These are phyloP conservation scores for Candida sp. DNA, from an alignment of 1,139 yeast species.

Conservation along the genomic window DNA sequence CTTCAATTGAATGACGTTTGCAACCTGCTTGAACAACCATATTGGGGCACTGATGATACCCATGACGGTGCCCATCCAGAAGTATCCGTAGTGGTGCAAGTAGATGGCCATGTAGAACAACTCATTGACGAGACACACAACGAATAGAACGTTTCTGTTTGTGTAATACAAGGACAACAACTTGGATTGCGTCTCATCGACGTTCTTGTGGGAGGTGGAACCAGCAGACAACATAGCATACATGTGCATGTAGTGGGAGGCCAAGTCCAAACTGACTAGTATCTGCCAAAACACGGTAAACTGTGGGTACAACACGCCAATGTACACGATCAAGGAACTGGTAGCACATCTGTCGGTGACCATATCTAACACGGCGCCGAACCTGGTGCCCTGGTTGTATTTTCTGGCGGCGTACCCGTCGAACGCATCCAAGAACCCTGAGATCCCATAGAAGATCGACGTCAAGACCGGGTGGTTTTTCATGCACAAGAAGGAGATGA, in stretches of 20 bases:
- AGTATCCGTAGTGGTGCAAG: slow-evolving; percentile 67
- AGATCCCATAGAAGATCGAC: slow-evolving; percentile 76
- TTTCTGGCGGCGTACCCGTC: slow-evolving; percentile 97
- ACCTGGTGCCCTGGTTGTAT: slow-evolving; percentile 86
- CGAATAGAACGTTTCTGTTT: slow-evolving; percentile 79
- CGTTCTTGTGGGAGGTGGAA: slow-evolving; percentile 81
- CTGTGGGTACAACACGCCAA: slow-evolving; percentile 79
- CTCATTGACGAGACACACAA: slow-evolving; percentile 93
- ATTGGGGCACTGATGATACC: slow-evolving; percentile 76
- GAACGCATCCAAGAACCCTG: slow-evolving; percentile 93
- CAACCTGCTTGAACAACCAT: slow-evolving; percentile 90
- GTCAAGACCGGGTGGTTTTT: slow-evolving; percentile 83
- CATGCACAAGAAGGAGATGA: slow-evolving; percentile 83
- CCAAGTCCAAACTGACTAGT: slow-evolving; percentile 84
- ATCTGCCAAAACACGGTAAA: slow-evolving; percentile 78
- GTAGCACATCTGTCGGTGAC: slow-evolving; percentile 99
- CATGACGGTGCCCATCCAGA: slow-evolving; percentile 71
- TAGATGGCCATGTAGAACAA: slow-evolving; percentile 90
- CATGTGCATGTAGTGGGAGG: slow-evolving; percentile 99
- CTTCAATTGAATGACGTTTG: slow-evolving; percentile 87
- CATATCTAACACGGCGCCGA: slow-evolving; percentile 99
- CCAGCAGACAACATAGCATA: slow-evolving; percentile 90
- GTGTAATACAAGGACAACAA: slow-evolving; percentile 86
- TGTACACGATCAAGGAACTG: slow-evolving; percentile 83
- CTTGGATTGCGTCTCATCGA: slow-evolving; percentile 71